Base-by-base conservation (phyloP, 768 basidiomycete species). In the Lactifluus hygrophoroides region DNA sequence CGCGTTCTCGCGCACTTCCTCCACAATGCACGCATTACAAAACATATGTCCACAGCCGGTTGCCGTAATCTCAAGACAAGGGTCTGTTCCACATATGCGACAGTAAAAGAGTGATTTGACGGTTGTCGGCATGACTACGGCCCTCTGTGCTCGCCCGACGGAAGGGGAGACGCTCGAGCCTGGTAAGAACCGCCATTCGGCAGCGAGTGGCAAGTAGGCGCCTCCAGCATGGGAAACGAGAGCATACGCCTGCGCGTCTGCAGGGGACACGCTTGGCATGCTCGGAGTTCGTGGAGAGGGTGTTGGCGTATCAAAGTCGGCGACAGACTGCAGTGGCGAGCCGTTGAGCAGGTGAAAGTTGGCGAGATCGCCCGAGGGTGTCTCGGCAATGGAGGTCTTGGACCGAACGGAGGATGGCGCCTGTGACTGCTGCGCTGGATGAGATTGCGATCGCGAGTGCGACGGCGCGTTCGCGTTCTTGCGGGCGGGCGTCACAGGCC, bases 341-440 rank as follows among this genome's bases (percentile, higher is more conserved):
- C 61, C 61, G 0, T 58, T 59, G 49, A 64, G 57, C 27, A 64
- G 42, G 23, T 56, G 57, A 35, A 64, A 64, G 57, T 64, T 59
- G 38, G 63, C 52, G 16, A 64, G 63, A 16, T 64, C 63, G 28
- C 63, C 63, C 23, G 63, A 64, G 21, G 63, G 63, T 28, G 63
- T 64, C 57, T 64, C 63, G n/a, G 63, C 63, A n/a, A 56, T 32
- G 28, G 61, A 58, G 34, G 19, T 38, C 27, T 61, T 63, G 32
- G 63, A 62, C 35, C 57, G 56, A 14, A 21, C 25, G 19, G 61
- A 55, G 21, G 62, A 56, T 3, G 61, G 62, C 17, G 35, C 51
- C 2, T 40, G 50, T 37, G 5, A n/a, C 16, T 21, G 47, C 38
- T 21, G 47, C 38, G 9, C 21, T n/a, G 43, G 52, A 21, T 27